Evolutionary conservation across 1,139 yeast species (phyloP), one percentile per base, ranked within the genome.

Genomic region (Diutina neorugosa): DNA sequence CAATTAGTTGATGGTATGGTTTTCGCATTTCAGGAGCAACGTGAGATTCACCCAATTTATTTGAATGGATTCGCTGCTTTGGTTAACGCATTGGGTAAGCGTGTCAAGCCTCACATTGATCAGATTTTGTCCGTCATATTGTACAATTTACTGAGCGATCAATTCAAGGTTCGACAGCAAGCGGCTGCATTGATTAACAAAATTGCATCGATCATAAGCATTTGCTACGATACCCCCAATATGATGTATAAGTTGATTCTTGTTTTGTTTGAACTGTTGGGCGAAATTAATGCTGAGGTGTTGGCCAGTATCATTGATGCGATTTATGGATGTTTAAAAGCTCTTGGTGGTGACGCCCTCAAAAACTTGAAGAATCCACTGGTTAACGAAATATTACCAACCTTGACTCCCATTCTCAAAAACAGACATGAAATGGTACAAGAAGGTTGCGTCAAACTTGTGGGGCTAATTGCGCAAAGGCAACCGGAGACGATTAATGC

Each of bases 241-340:
- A 67, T 87, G 53, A 66, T 90, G 60, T 76, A 77, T 55, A 86
- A 84, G 61, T 71, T 93, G 54, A 84, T 91, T 5, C 78, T 86
- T 27, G 84, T 90, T 19, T 71, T 94, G 44, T 90, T 86, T 65
- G 99, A 94, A 64, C 87, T 95, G 18, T 74, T 94, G 19, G 98
- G 98, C 21, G 99, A 94, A 62, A 95, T 87, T 7, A 90, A 84
- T 59, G 98, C 98, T 0, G 96, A 90, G 54, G 98, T 91, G 1
- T 72, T 94, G 51, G 97, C 96, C 0, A 86, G 96, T 0, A 78
- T 93, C 3, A 71, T 94, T 18, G 78, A 78, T 21, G 96, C 96
- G 0, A 67, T 93, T 58, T 70, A 78, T 54, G 63, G 74, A 11
- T 73, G 78, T 58, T 63, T 74, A 53, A 52, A 52, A 16, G 53